Base-by-base conservation (phyloP, 2,329 filamentous ascomycete genomes). In the Didymosphaeria variabile region DNA sequence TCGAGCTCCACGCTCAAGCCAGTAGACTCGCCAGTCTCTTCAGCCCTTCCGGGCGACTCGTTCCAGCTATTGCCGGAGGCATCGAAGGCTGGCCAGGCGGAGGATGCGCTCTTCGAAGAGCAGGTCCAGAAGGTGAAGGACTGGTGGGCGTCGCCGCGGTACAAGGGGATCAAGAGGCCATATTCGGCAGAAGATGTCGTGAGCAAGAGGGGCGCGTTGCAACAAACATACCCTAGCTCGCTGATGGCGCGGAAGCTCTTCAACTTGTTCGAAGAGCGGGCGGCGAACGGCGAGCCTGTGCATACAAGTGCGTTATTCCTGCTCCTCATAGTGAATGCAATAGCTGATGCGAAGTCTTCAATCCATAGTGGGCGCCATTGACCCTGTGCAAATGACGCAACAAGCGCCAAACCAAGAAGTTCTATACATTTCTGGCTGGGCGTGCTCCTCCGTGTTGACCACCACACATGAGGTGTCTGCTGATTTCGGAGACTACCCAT, bases 321-420 rank as follows among this genome's bases (percentile, higher is more conserved):
- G 61, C 42, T 51, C 61, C 67, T 46, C 47, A 57, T 68, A 71
- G 59, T 66, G 62, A 67, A 68, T 63, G 59, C 55, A 72, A 64
- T 66, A 53, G 66, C 77, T 77, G 72, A 76, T 75, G 19, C 36
- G 45, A 8, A 42, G 23, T 59, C n/a, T 61, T 42, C 26, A 19
- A 38, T 57, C 36, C 59, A 32, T 64, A 94, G 92, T 99, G 91
- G 95, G 95, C 70, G 95, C 94, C 62, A 96, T 99, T 80, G 95
- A 99, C 76, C 95, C 95, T n/a, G 89, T 98, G 12, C 95, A 99
- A 82, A 98, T 99, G 95, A 97, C 95, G 52, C 95, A 99, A 79
- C 95, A 98, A 83, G 95, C 95, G 17, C 88, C 92, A 6, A 92
- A 98, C 81, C 95, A 98, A 77, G 94, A 99, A 78, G 91, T 97